These are phyloP conservation scores for Cladophialophora bantiana DNA, from an alignment of 2,329 filamentous ascomycete genomes.

Conservation along the genomic window DNA sequence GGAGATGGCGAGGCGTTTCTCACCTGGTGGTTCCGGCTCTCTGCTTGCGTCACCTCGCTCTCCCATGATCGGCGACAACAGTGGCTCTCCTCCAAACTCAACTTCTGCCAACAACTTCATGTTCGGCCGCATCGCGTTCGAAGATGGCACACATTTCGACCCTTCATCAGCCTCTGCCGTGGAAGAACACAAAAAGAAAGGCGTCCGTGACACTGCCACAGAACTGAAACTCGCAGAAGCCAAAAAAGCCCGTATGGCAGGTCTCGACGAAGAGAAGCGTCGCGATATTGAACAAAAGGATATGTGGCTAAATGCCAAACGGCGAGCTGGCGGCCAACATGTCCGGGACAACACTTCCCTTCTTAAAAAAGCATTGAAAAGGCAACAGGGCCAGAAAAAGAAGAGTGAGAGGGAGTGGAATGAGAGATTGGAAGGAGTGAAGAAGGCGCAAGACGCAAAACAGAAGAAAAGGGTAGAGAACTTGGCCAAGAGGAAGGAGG, in stretches of 20 bases:
- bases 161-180: slow-evolving; percentile 69
- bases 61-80: slow-evolving; percentile 47
- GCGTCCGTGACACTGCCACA: slow-evolving; percentile 82
- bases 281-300: slow-evolving; percentile 93
- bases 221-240: slow-evolving; percentile 86
- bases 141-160: slow-evolving; percentile 81
- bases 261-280: slow-evolving; percentile 79
- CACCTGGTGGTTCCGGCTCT: slow-evolving; percentile 65
- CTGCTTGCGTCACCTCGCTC: slow-evolving; percentile 62
- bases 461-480: slow-evolving; percentile 86
- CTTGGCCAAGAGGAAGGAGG: slow-evolving; percentile 74
- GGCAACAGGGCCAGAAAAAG: slow-evolving; percentile 86
- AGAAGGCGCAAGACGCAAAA: slow-evolving; percentile 76
- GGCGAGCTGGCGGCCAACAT: slow-evolving; percentile 86
- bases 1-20: slow-evolving; percentile 61
- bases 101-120: slow-evolving; percentile 71
- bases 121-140: slow-evolving; percentile 90
- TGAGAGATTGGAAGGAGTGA: slow-evolving; percentile 74
- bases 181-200: slow-evolving; percentile 71
- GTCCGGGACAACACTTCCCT: slow-evolving; percentile 84
- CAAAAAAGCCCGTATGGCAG: slow-evolving; percentile 79
- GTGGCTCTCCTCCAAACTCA: slow-evolving; percentile 3
- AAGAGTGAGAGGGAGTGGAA: slow-evolving; percentile 91
- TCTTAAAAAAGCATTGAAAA: slow-evolving; percentile 93
- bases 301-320: slow-evolving; percentile 88